Conservation (phyloP, 192 early-diverging fungal genomes). For the Thamnidium elegans region DNA sequence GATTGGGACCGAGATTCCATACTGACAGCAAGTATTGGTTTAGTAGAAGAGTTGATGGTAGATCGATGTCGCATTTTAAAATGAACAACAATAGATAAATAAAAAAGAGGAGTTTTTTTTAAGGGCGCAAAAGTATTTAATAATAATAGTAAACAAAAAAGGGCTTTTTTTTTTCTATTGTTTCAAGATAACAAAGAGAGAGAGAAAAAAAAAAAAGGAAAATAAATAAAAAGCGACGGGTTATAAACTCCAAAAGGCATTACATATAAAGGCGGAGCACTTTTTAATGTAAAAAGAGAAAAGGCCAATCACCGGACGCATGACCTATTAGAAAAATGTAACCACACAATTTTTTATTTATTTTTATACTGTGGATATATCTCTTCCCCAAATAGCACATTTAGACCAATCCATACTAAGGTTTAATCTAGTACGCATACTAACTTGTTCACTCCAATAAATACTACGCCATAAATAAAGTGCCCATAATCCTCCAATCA, state of each 20-base stretch:
- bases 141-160: too few relatives aligned
- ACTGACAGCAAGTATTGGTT: too few relatives aligned
- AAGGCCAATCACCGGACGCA: constrained; percentile 14
- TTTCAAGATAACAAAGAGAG: too few relatives aligned
- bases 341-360: not conserved
- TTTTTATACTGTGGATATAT: constrained; percentile 25
- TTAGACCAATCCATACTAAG: constrained; percentile 36
- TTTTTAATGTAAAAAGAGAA: not conserved
- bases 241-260: not conserved
- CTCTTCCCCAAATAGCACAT: constrained; percentile 29
- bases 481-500: constrained; percentile 49
- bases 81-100: too few relatives aligned
- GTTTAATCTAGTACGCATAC: constrained; percentile 30
- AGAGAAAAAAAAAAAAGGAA: constrained; percentile 2
- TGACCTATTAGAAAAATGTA: not conserved
- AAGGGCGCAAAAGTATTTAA: too few relatives aligned
- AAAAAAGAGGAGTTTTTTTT: too few relatives aligned
- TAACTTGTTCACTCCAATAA: constrained; percentile 55
- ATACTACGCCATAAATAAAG: constrained; percentile 58
- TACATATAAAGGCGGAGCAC: not conserved
- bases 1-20: too few relatives aligned
- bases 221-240: constrained; percentile 5
- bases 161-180: too few relatives aligned
- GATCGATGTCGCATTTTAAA: too few relatives aligned
- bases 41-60: too few relatives aligned